Evolutionary conservation across 1,284 basidiomycete species (phyloP), one percentile per base, ranked within the genome.

Genomic region (Gomphus bonarii): DNA sequence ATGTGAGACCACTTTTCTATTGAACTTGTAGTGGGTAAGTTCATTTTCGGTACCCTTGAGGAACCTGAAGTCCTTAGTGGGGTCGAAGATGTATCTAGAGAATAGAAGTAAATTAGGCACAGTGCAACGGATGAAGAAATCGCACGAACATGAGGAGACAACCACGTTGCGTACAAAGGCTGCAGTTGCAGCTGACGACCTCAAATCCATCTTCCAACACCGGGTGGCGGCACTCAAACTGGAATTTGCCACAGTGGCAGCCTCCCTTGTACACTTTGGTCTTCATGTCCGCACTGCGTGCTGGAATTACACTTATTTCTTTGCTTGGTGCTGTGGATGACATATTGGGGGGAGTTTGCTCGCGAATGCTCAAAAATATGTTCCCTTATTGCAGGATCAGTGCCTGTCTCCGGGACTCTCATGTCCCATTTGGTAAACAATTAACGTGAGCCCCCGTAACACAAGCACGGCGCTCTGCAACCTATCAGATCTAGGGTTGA

Each of bases 181-280:
- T 58, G 33, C 60, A 59, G 31, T 61, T 62, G 58, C 61, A 62
- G 30, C 49, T 55, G 5, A 57, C n/a, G 38, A 59, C 60, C 18
- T 54, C 42, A 36, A 48, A 54, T 20, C 44, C 47, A 30, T 50
- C 49, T 31, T 62, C 61, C 8, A 62, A 51, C 7, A 51, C 25
- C 0, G 61, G 58, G 33, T 61, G 58, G 14, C 53, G 40, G 33
- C 54, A 60, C 22, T 59, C 58, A 51, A 55, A 62, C 12, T 47
- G 40, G 48, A 62, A 50, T 33, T 49, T 58, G 20, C 60, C 56
- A 46, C 61, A 62, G 46, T 62, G 61, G 42, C 61, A 62, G 1
- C 58, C 35, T 35, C 60, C 61, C 11, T 44, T 59, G 54, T 55
- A 61, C n/a, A 51, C 6, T 20, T 51, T 51, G 18, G 50, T 51